Conservation (phyloP, 2,329 filamentous ascomycete genomes). For the Parascedosporium putredinis region DNA sequence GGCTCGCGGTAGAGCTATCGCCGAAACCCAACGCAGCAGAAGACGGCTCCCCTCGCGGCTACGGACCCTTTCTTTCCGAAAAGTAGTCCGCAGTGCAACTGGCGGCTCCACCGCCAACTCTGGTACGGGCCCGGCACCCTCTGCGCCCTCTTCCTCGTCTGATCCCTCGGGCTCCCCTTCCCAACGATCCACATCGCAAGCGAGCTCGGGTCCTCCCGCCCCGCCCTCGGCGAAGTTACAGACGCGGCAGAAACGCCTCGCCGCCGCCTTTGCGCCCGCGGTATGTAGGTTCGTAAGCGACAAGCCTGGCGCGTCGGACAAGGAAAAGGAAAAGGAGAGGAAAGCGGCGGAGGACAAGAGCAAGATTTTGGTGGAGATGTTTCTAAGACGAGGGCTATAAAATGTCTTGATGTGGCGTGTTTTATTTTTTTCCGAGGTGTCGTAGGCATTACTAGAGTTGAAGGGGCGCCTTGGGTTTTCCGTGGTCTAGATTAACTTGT, state of each 20-base stretch:
- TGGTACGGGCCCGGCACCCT: slow-evolving; percentile 10
- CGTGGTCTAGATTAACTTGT: too few species aligned
- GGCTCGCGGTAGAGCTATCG: slow-evolving; percentile 37
- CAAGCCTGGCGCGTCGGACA: slow-evolving; percentile 16
- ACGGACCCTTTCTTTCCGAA: slow-evolving; percentile 7
- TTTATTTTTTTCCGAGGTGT: too few species aligned
- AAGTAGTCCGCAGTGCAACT: slow-evolving; percentile 10
- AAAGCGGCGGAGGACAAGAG: slow-evolving; percentile 53
- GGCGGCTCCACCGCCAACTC: slow-evolving; percentile 9
- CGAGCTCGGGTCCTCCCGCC: not conserved
- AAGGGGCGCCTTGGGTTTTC: too few species aligned
- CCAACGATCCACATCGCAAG: slow-evolving; percentile 15
- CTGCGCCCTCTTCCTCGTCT: slow-evolving; percentile 30
- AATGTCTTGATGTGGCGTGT: too few species aligned
- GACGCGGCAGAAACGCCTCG: slow-evolving; percentile 49
- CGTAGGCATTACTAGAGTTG: too few species aligned
- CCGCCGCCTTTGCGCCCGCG: slow-evolving; percentile 52
- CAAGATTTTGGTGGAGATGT: slow-evolving; percentile 58
- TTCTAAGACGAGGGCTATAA: slow-evolving; percentile 30
- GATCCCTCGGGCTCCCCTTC: slow-evolving; percentile 21
- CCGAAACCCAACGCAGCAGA: slow-evolving; percentile 14
- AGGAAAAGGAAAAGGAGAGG: slow-evolving; percentile 39
- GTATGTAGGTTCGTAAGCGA: slow-evolving; percentile 42
- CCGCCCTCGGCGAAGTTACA: slow-evolving; percentile 36
- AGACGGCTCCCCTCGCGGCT: not conserved